Evolutionary conservation across 768 basidiomycete genomes (phyloP).

Genomic region (Podaxis sp.): DNA sequence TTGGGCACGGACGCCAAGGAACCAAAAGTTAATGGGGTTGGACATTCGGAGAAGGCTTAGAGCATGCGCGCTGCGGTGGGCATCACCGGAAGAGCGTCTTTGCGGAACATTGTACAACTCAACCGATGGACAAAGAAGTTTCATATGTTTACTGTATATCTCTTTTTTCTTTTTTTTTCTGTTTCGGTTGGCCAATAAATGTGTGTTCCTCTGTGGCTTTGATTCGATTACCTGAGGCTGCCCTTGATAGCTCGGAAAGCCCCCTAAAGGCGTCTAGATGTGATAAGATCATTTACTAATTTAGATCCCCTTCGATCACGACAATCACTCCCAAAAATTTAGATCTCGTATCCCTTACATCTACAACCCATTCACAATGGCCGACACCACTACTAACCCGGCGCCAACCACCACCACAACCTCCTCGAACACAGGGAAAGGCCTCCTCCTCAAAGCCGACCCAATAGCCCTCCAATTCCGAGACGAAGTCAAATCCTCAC

Average conservation of each 20-base stretch:
- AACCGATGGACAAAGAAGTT: no score
- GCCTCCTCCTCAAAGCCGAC: constrained; percentile 78
- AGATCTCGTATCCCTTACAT: background rate
- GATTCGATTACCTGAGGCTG: background rate
- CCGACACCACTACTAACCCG: background rate
- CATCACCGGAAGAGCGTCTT: no score
- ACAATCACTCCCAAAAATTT: constrained; percentile 1
- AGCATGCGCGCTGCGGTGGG: background rate
- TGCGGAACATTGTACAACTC: no score
- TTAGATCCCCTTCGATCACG: background rate
- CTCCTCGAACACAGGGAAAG: constrained; percentile 38
- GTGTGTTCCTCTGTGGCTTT: background rate
- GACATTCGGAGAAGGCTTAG: constrained; percentile 8
- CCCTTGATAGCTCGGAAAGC: background rate
- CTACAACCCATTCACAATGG: background rate
- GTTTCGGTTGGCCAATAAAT: background rate
- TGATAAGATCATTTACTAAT: constrained; percentile 10
- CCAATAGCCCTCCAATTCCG: constrained; percentile 69
- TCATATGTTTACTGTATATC: background rate
- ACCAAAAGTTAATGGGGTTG: constrained; percentile 29
- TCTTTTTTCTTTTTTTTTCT: background rate
- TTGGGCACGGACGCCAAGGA: background rate
- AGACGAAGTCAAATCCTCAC: constrained; percentile 58
- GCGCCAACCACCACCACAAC: constrained; percentile 8
- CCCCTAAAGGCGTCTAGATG: background rate